Conservation (phyloP, 768 basidiomycete species). For the Rhodotorula babjevae region DNA sequence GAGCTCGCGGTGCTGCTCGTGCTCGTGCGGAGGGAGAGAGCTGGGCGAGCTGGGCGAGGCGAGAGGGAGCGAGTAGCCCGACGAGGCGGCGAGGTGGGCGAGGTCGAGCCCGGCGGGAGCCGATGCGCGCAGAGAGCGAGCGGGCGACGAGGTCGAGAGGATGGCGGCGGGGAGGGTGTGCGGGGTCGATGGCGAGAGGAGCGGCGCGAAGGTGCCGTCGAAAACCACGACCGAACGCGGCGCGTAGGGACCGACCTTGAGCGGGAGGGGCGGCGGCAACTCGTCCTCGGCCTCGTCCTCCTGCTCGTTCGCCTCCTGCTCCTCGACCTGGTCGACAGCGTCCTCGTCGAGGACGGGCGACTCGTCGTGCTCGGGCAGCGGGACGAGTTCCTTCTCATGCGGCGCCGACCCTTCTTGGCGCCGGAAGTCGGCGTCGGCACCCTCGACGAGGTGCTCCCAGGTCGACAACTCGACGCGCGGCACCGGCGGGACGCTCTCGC, state of each 20-base stretch:
- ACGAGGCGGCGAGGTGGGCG: constrained; percentile 12
- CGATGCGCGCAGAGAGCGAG: background rate
- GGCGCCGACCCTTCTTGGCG: background rate
- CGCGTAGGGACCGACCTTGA: background rate
- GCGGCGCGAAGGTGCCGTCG: background rate
- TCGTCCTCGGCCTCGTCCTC: background rate
- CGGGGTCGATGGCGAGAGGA: background rate
- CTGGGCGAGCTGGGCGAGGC: background rate
- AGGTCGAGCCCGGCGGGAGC: background rate
- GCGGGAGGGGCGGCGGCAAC: background rate
- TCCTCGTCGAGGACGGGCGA: background rate
- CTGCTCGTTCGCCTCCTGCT: background rate
- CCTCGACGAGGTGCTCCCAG: background rate
- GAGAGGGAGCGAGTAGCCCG: background rate
- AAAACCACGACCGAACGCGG: background rate
- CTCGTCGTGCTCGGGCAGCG: background rate
- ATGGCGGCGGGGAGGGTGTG: too few relatives aligned
- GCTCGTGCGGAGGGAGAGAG: constrained; percentile 1
- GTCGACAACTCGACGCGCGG: background rate
- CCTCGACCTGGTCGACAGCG: background rate
- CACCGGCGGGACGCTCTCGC: background rate
- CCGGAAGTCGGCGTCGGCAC: too few relatives aligned
- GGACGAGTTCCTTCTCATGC: background rate
- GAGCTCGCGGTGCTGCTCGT: constrained; percentile 10
- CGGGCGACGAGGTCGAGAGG: background rate